Conservation (phyloP, 441 rosid species). For the Euphorbia celastroides region DNA sequence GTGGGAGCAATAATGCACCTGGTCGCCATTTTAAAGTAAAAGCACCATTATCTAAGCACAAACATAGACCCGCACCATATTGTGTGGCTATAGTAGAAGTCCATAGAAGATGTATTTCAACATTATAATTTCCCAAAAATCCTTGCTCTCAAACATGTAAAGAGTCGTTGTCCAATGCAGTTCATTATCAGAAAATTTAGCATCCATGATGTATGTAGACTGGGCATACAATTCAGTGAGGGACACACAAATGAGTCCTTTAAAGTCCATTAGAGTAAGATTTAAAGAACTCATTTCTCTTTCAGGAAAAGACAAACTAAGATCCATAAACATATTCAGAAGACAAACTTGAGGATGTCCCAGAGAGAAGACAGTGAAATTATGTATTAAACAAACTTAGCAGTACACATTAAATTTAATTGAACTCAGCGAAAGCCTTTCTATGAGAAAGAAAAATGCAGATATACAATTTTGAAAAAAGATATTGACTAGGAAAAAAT, state of each 20-base stretch:
- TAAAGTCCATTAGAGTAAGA: conserved; percentile 5
- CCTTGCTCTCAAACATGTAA: neutral
- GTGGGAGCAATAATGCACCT: no score
- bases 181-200: neutral
- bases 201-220: neutral
- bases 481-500: neutral
- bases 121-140: neutral
- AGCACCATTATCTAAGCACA: neutral
- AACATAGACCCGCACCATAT: neutral
- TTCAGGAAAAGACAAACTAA: conserved; percentile 47
- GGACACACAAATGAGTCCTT: neutral
- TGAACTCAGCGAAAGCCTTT: neutral
- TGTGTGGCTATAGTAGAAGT: neutral
- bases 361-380: conserved; percentile 9
- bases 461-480: neutral
- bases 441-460: neutral
- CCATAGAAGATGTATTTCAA: neutral
- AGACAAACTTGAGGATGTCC: conserved; percentile 37
- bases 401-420: conserved; percentile 8
- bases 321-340: conserved; percentile 48
- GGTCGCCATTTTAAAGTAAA: no score
- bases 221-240: neutral
- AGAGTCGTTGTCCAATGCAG: neutral
- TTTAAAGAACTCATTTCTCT: conserved; percentile 21
- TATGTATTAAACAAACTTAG: conserved; percentile 18